These are phyloP conservation scores for Podospora appendiculata DNA, from an alignment of 495 filamentous ascomycete genomes.

Conservation along the genomic window DNA sequence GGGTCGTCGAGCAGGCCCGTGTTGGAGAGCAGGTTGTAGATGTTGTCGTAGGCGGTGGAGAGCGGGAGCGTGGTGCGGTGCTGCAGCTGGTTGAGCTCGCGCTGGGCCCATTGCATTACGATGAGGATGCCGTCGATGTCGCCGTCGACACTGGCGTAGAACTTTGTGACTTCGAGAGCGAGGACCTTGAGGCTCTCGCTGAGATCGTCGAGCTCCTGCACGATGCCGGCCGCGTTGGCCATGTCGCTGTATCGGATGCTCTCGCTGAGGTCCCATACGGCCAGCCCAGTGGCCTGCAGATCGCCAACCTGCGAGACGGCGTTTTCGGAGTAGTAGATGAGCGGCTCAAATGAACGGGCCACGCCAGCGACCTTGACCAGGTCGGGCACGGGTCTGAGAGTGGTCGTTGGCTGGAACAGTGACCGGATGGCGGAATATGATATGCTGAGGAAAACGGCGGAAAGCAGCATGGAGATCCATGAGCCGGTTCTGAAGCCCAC, in stretches of 20 bases:
- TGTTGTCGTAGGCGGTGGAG: slow-evolving; percentile 63
- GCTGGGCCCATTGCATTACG: slow-evolving; percentile 90
- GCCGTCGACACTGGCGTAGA: slow-evolving; percentile 86
- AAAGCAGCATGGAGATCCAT: slow-evolving; percentile 53
- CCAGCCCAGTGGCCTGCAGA: slow-evolving; percentile 79
- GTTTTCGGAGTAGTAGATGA: slow-evolving; percentile 88
- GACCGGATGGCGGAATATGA: slow-evolving; percentile 53
- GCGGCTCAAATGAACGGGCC: slow-evolving; percentile 80
- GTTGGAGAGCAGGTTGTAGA: slow-evolving; percentile 64
- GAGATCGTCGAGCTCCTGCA: slow-evolving; percentile 71
- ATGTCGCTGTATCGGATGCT: slow-evolving; percentile 82
- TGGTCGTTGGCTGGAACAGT: slow-evolving; percentile 55
- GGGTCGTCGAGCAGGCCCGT: slow-evolving; percentile 62
- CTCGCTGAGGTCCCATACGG: slow-evolving; percentile 88
- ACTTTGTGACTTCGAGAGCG: slow-evolving; percentile 72
- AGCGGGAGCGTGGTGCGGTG: slow-evolving; percentile 47
- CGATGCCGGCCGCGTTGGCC: slow-evolving; percentile 78
- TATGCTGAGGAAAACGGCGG: slow-evolving; percentile 47
- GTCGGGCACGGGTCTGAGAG: slow-evolving; percentile 65
- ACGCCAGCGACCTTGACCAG: slow-evolving; percentile 83
- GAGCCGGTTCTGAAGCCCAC: slow-evolving; percentile 54
- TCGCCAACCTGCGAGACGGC: slow-evolving; percentile 76
- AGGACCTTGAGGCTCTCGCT: slow-evolving; percentile 76
- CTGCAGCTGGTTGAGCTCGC: slow-evolving; percentile 56
- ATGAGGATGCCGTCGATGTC: slow-evolving; percentile 87